Evolutionary conservation across 768 basidiomycete genomes (phyloP), one percentile per base, ranked within the genome.

Genomic region (Fomitopsis serialis): DNA sequence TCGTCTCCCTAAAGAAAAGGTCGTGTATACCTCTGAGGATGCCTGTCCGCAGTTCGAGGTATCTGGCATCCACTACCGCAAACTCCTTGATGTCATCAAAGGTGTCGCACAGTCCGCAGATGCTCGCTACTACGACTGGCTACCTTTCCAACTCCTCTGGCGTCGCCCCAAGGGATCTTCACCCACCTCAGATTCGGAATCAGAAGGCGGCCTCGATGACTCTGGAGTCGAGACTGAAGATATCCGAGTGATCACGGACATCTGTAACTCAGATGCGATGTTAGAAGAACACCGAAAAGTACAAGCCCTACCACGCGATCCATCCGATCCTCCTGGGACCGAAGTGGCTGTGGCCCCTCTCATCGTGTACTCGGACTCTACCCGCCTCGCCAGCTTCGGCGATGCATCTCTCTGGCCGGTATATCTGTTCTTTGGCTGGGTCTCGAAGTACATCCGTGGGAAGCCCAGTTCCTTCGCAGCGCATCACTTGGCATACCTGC

Each of bases 401-500:
- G 52, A 50, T 2, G 62, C 66, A 0, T 36, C 55, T 0, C 52
- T 61, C 1, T 78, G 74, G 78, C 76, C 74, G 2, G 32, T 74
- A 0, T 78, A 78, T 49, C 27, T 68, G 0, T 72, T 55, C 35
- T 63, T 74, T 19, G 74, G 72, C 0, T 73, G 72, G 43, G 58
- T 68, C 5, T 74, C 73, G 0, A 80, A 79, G 56, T 77, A 76
- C 45, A 50, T 64, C 2, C 62, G 67, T 1, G 57, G 57, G 2
- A 58, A 61, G 24, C 72, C 71, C 0, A n/a, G n/a, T n/a, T n/a
- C n/a, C n/a, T n/a, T n/a, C n/a, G n/a, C n/a, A n/a, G n/a, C n/a
- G n/a, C n/a, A n/a, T n/a, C n/a, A n/a, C n/a, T n/a, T n/a, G n/a
- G 77, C 73, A 10, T 78, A 78, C 56, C 65, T 78, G 17, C 78